A percentile compares a stretch with the other conserved stretches of the same genome.
Evolutionary conservation across 495 filamentous ascomycete species (phyloP).

Genomic region (Penicillium macrosclerotiorum): DNA sequence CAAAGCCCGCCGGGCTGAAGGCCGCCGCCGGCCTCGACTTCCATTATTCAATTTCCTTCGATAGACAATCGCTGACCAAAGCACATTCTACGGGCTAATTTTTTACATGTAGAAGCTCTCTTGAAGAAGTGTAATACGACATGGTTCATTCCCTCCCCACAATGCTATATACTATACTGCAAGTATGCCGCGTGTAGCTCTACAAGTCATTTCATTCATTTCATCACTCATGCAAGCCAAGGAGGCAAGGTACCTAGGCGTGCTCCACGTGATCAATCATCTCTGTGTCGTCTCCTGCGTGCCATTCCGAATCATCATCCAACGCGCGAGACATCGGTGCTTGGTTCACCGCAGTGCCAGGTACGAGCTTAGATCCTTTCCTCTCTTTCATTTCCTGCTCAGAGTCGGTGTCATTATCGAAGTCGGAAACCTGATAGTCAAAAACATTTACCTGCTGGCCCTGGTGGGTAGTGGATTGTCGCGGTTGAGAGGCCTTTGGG

Average conservation of each 20-base stretch:
- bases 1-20: no score
- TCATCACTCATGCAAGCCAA: conserved; percentile 17
- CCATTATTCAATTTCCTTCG: no score
- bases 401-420: conserved; percentile 26
- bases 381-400: conserved; percentile 43
- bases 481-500: no score
- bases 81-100: no score
- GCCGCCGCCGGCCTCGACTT: no score
- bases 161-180: no score
- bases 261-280: conserved; percentile 17
- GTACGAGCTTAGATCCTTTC: conserved; percentile 22
- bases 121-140: no score
- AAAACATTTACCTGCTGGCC: conserved; percentile 38
- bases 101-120: no score
- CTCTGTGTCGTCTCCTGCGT: conserved; percentile 12
- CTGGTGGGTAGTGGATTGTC: no score
- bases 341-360: conserved; percentile 4
- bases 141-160: no score
- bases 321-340: neutral
- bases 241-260: conserved; percentile 2
- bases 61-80: no score
- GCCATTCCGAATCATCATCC: conserved; percentile 13
- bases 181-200: no score
- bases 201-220: conserved; percentile 9
- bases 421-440: conserved; percentile 40